Evolutionary conservation across 78 protist species (phyloP), one percentile per base, ranked within the genome.

Genomic region (Dictyostelium intermedium): DNA sequence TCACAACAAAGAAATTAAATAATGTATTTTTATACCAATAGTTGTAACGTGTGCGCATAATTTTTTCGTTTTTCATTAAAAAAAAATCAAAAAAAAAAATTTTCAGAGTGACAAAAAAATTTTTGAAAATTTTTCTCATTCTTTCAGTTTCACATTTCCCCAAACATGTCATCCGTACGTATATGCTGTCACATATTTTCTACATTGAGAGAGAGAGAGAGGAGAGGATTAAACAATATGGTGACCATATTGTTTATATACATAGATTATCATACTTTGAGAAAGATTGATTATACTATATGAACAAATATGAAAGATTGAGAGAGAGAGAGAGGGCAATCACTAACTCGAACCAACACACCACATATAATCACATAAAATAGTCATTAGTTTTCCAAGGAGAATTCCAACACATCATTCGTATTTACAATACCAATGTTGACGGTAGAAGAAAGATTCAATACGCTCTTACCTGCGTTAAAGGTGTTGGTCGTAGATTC

Each of bases 401-500:
- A 34, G 83, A 91, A 41, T 94, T 94, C 89, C 96, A 94, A 87
- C 99, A 99, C 97, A 98, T 99, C 39, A 85, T 98, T 81, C 99
- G 99, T 99, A 79, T 99, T 43, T 85, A 98, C 84, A 98, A 98
- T 93, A 99, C 99, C 92, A 99, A 99, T 98, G 85, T 99, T 56
- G 99, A 98, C 27, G 99, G 99, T 20, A 76, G 72, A 80, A 80
- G 78, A 74, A 98, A 98, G 97, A 92, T 98, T 45, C 56, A 84
- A 83, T 98, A 79, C 95, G 99, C 99, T 93, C 76, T 99, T 66
- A 97, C 98, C 50, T 7, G 92, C 60, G 98, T 99, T 96, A 97
- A 96, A 92, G 99, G 99, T 97, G 85, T 98, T 39, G 99, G 99
- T 78, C 98, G 99, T 60, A 98, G 99, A 45, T 99, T 98, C 84